Conservation (phyloP, 257 asterid species). For the Capsicum pubescens region DNA sequence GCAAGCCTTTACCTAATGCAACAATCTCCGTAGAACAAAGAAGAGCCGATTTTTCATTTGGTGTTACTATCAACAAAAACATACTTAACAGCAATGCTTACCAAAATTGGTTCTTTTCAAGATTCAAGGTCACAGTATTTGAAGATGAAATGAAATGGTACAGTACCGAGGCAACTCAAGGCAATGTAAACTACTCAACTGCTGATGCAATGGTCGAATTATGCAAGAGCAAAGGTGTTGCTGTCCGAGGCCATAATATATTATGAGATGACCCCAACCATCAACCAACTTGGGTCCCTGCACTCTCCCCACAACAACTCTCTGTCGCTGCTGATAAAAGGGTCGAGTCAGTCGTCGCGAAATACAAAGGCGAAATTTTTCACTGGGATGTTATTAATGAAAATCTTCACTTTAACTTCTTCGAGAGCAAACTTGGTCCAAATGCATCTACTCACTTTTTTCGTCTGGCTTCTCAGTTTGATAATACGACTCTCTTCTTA, state of each 20-base stretch:
- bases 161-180: conserved; percentile 42
- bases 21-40: not conserved
- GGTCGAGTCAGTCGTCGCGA: conserved; percentile 42
- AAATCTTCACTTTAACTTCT: conserved; percentile 56
- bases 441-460: conserved; percentile 46
- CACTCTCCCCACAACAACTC: conserved; percentile 38
- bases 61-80: conserved; percentile 31
- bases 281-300: conserved; percentile 51
- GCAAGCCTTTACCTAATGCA: conserved; percentile 31
- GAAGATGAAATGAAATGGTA: conserved; percentile 73
- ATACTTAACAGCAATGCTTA: conserved; percentile 28
- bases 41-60: conserved; percentile 35
- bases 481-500: conserved; percentile 52
- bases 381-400: conserved; percentile 83
- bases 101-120: conserved; percentile 58
- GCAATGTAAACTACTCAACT: conserved; percentile 50
- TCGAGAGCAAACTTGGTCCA: conserved; percentile 51
- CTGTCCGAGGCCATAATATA: conserved; percentile 61
- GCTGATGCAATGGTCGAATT: conserved; percentile 56
- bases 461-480: conserved; percentile 43
- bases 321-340: conserved; percentile 42
- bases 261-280: conserved; percentile 53
- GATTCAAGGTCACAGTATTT: conserved; percentile 61
- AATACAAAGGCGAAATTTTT: conserved; percentile 52
- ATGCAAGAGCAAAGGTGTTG: conserved; percentile 39